Evolutionary conservation across 2,329 filamentous ascomycete genomes (phyloP), one percentile per base, ranked within the genome.

Genomic region (Juglanconis oblonga): DNA sequence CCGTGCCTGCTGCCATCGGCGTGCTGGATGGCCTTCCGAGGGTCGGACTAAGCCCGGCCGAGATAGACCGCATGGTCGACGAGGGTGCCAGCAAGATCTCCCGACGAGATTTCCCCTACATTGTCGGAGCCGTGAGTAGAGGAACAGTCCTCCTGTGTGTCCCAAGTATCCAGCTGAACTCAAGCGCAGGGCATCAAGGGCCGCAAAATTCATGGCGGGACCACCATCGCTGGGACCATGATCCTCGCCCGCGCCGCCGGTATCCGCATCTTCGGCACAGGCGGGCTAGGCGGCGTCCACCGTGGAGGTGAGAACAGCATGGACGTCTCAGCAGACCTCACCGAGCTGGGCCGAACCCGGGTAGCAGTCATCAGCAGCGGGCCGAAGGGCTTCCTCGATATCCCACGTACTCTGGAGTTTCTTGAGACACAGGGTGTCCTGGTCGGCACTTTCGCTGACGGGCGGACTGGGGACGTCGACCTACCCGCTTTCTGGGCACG

Each of bases 371-470:
- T 99, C 55, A 90, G 89, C 73, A 92, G 90, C 65, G 95, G 95
- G 13, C 96, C 92, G 77, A 99, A 99, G 77, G 95, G 94, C 64
- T 98, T 99, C 73, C 81, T 99, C 42, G 95, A 99, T 71, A 92
- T 97, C 62, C 87, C 90, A 2, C 83, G 91, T 55, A 99, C 95
- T 0, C 81, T 99, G 5, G 95, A 99, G 77, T 82, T 81, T 66
- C 78, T 88, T 24, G 86, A 88, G 72, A 88, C 86, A 0, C 85
- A 88, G 70, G 90, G 90, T 9, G 92, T 92, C 29, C 83, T 88
- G 42, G 92, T 97, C 1, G 90, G 87, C 3, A 98, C 95, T 2
- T 99, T 98, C 77, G 88, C 92, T 31, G 91, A 96, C 73, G 91
- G 90, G 1, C 84, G 91, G 42, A 75, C 77, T 32, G 89, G 87